Percentiles rank a stretch among this genome's conserved stretches.
Conservation (phyloP, 345 rosid species). For the Salix brachista region DNA sequence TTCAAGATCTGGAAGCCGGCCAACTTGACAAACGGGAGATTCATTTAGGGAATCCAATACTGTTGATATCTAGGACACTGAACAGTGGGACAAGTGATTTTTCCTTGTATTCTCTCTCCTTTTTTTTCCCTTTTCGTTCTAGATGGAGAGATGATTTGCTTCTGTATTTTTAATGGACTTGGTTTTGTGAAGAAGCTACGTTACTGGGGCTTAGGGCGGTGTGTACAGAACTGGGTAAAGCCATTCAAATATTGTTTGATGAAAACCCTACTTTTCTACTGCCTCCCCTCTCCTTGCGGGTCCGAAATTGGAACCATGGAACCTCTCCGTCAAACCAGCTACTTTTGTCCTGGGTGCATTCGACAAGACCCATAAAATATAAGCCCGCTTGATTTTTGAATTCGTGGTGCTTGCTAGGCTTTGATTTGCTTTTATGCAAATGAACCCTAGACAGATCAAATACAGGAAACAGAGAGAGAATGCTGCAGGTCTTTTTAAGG, state of each 20-base stretch:
- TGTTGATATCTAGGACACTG: constrained; percentile 40
- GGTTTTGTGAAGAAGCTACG: constrained; percentile 18
- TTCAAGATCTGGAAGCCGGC: constrained; percentile 64
- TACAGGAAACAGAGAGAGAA: not conserved
- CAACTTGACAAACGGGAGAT: constrained; percentile 8
- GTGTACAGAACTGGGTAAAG: constrained; percentile 28
- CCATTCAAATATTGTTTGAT: constrained; percentile 8
- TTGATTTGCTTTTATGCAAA: not conserved
- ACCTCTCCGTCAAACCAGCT: not conserved
- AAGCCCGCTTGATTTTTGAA: not conserved
- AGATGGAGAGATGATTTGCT: constrained; percentile 33
- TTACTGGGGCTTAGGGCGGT: constrained; percentile 1
- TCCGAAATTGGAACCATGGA: too few relatives aligned
- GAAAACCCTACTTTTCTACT: not conserved
- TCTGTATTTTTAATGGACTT: constrained; percentile 24
- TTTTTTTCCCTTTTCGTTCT: not conserved
- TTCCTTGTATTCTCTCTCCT: not conserved
- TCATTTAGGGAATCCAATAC: not conserved
- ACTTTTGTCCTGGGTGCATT: not conserved
- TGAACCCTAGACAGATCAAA: too few relatives aligned
- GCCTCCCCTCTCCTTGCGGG: not conserved
- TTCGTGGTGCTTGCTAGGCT: too few relatives aligned
- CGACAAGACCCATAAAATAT: not conserved
- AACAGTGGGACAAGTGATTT: constrained; percentile 8
- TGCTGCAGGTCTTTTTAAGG: not conserved